A percentile compares a stretch with the other conserved stretches of the same genome.
These are phyloP conservation scores for Hypomyces rosellus DNA, from an alignment of 2,329 filamentous ascomycete genomes.

Conservation along the genomic window DNA sequence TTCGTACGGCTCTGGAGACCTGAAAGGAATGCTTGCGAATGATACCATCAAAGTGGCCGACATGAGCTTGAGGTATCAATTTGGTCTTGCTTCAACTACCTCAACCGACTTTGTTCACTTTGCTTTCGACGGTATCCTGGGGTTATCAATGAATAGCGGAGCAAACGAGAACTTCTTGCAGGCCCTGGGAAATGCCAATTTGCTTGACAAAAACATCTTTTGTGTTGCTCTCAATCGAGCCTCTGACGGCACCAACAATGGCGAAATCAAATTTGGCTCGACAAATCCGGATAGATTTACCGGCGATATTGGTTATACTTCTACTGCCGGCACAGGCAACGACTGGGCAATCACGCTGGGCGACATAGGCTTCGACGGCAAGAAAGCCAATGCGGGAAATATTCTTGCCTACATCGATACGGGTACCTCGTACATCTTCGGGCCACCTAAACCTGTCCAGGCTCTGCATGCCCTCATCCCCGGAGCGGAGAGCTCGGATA, in stretches of 20 bases:
- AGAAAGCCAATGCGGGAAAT: conserved; percentile 48
- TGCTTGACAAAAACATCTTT: conserved; percentile 60
- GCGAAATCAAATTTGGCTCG: conserved; percentile 71
- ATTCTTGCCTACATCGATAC: conserved; percentile 71
- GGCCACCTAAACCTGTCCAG: conserved; percentile 60
- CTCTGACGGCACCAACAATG: conserved; percentile 59
- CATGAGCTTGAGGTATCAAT: conserved; percentile 56
- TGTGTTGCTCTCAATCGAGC: conserved; percentile 64
- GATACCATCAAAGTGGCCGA: conserved; percentile 64
- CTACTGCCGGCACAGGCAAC: conserved; percentile 40
- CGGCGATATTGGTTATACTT: conserved; percentile 62
- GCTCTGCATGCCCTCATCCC: conserved; percentile 63
- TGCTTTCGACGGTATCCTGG: conserved; percentile 83
- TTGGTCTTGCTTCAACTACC: conserved; percentile 67
- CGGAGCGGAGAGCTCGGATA: conserved; percentile 50
- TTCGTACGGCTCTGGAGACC: conserved; percentile 70
- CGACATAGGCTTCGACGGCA: conserved; percentile 56
- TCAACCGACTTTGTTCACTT: conserved; percentile 71
- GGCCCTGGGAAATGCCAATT: conserved; percentile 47
- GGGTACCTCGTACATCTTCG: conserved; percentile 73
- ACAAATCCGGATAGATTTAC: conserved; percentile 60
- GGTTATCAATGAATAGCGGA: conserved; percentile 59
- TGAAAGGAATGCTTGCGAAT: conserved; percentile 58
- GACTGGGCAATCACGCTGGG: conserved; percentile 71
- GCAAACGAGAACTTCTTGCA: conserved; percentile 62